Percentiles rank a stretch among this genome's conserved stretches.
phyloP scores from a whole-genome alignment of 2,329 filamentous ascomycete genomes.

The Canariomyces notabilis region DNA sequence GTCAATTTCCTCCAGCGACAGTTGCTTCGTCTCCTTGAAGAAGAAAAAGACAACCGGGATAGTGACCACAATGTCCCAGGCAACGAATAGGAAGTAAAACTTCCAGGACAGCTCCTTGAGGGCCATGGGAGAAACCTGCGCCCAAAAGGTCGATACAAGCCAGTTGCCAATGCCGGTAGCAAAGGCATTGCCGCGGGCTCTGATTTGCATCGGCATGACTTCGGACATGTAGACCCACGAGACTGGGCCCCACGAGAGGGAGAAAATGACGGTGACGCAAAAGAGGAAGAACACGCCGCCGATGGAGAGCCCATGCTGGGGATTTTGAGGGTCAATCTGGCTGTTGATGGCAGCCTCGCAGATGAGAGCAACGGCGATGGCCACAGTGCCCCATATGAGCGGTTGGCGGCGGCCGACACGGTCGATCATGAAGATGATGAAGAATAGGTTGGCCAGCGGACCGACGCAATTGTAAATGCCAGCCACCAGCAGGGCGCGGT shows the following conservation, averaged over 20 bases:
- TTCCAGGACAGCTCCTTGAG: constrained; percentile 42
- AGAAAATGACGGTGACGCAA: constrained; percentile 54
- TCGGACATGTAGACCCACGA: constrained; percentile 63
- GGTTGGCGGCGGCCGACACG: constrained; percentile 48
- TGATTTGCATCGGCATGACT: constrained; percentile 62
- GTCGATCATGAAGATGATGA: constrained; percentile 54
- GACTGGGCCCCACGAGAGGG: constrained; percentile 54
- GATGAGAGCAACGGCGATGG: constrained; percentile 52
- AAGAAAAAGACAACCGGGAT: constrained; percentile 42
- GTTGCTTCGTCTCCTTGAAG: constrained; percentile 50
- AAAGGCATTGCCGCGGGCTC: constrained; percentile 53
- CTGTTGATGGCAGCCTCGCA: constrained; percentile 57
- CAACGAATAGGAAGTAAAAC: constrained; percentile 52
- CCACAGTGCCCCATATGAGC: constrained; percentile 48
- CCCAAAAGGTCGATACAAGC: constrained; percentile 54
- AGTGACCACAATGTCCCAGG: constrained; percentile 37
- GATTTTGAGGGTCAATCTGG: constrained; percentile 37
- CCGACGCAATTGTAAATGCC: constrained; percentile 59
- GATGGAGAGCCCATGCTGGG: constrained; percentile 45
- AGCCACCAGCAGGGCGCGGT: constrained; percentile 48
- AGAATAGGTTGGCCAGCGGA: constrained; percentile 52
- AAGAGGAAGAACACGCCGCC: constrained; percentile 64
- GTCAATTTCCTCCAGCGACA: constrained; percentile 51
- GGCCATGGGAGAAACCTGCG: constrained; percentile 52
- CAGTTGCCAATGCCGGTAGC: constrained; percentile 55